Evolutionary conservation across 2,329 filamentous ascomycete species (phyloP), one percentile per base, ranked within the genome.

Genomic region (Mycosphaerella sp.): DNA sequence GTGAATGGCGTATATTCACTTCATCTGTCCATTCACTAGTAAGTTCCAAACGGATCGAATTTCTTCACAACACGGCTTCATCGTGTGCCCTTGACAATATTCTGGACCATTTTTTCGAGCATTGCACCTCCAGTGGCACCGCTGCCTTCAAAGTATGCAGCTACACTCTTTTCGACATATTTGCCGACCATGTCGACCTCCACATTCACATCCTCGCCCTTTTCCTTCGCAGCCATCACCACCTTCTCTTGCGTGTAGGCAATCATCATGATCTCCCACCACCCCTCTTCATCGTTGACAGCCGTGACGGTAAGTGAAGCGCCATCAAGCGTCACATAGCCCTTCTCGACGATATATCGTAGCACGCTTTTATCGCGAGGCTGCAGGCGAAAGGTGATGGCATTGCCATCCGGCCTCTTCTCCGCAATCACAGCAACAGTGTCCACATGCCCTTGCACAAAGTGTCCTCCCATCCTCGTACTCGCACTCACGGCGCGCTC

Each of bases 401-500:
- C 89, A 73, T 97, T 95, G 54, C 92, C 90, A 72, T 98, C 93
- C 2, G 85, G 83, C 14, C 80, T 84, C 36, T 87, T 80, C 42
- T 81, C 80, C 39, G 85, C 68, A 57, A 98, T 87, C 42, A 80
- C 81, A 0, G 92, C 93, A 39, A 86, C 83, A 9, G 89, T 92
- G 72, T 98, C 95, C 57, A 98, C 92, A 72, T 98, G 93, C 40
- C 93, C 93, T 74, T 98, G 95, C 32, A 97, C 92, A 66, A 97
- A 95, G 74, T 98, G 93, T 0, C 93, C 93, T 45, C 95, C 93
- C 89, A 98, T 97, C 52, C 93, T 88, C 44, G 92, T 96, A 65
- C 87, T 82, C 4, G 90, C 89, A 14, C 87, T 86, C 51, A 98
- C 91, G 3, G 93, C 92, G 12, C 93, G 85, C 77, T 98, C 93